These are phyloP conservation scores for Spiromastix sp. DNA, from an alignment of 2,329 filamentous ascomycete species.

Conservation along the genomic window DNA sequence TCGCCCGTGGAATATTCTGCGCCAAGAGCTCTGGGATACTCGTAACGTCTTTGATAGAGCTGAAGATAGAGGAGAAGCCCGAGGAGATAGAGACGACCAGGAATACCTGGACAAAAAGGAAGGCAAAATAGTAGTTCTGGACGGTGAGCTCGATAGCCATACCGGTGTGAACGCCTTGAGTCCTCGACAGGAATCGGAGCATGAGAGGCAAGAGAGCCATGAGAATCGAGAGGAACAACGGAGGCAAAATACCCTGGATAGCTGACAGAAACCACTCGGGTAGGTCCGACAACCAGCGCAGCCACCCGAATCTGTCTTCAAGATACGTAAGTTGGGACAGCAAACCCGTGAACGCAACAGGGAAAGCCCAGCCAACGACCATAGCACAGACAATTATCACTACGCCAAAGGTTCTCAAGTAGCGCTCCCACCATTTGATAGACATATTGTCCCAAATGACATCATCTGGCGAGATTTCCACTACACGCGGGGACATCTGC, in stretches of 20 bases:
- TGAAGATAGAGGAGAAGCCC: conserved; percentile 57
- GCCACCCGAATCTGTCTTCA: conserved; percentile 55
- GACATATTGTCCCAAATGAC: conserved; percentile 98
- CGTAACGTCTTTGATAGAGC: conserved; percentile 56
- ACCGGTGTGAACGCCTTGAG: conserved; percentile 75
- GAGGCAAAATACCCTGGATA: conserved; percentile 78
- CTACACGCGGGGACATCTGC: conserved; percentile 81
- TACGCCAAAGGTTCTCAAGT: conserved; percentile 59
- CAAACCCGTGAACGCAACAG: conserved; percentile 77
- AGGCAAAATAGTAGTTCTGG: conserved; percentile 85
- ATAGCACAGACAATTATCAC: conserved; percentile 59
- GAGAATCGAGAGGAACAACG: conserved; percentile 63
- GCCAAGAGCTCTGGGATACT: conserved; percentile 64
- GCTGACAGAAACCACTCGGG: conserved; percentile 53
- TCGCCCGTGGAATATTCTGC: conserved; percentile 67
- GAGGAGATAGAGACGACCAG: conserved; percentile 80
- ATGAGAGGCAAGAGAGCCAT: conserved; percentile 74
- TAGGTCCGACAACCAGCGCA: conserved; percentile 56
- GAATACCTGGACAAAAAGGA: conserved; percentile 91
- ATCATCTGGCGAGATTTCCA: conserved; percentile 89
- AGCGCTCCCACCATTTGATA: conserved; percentile 86
- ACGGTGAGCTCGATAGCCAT: conserved; percentile 71
- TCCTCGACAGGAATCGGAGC: conserved; percentile 58
- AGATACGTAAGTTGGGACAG: conserved; percentile 68
- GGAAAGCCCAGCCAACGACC: conserved; percentile 81